phyloP scores from a whole-genome alignment of 2,329 filamentous ascomycete species.

The Aureobasidium sp. region DNA sequence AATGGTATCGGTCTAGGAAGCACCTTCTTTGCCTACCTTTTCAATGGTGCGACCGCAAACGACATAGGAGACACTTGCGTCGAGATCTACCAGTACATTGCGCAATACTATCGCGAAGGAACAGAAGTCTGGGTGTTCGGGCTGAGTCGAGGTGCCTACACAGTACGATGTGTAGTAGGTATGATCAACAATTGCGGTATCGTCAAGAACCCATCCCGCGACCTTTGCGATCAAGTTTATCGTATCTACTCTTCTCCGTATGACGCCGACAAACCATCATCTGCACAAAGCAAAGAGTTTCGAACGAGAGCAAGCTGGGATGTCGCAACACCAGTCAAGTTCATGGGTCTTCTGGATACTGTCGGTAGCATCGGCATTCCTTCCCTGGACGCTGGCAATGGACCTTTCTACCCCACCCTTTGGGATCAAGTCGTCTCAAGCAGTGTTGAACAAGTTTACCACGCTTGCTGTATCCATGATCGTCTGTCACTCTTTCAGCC shows the following conservation, averaged over 20 bases:
- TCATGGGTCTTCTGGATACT: conserved; percentile 31
- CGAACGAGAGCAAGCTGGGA: conserved; percentile 25
- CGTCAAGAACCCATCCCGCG: conserved; percentile 4
- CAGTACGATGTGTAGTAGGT: conserved; percentile 35
- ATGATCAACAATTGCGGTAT: conserved; percentile 32
- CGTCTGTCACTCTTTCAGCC: conserved; percentile 31
- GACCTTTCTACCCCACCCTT: conserved; percentile 31
- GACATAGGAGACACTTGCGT: conserved; percentile 32
- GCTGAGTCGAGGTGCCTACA: conserved; percentile 36
- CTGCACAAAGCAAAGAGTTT: conserved; percentile 21
- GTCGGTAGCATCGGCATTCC: conserved; percentile 31
- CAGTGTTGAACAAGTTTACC: conserved; percentile 29
- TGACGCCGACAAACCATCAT: conserved; percentile 26
- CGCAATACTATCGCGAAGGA: conserved; percentile 25
- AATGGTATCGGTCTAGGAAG: conserved; percentile 31
- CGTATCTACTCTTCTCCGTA: conserved; percentile 28
- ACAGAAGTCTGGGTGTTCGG: conserved; percentile 36
- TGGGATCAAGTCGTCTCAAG: conserved; percentile 30
- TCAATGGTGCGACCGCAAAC: conserved; percentile 31
- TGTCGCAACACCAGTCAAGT: conserved; percentile 27
- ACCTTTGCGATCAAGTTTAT: conserved; percentile 29
- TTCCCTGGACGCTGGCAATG: conserved; percentile 29
- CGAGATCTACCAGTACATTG: conserved; percentile 31
- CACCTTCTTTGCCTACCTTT: conserved; percentile 32
- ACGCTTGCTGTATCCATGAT: conserved; percentile 30